Base-by-base conservation (phyloP, 192 early-diverging fungal genomes). In the Umbelopsis isabellina region DNA sequence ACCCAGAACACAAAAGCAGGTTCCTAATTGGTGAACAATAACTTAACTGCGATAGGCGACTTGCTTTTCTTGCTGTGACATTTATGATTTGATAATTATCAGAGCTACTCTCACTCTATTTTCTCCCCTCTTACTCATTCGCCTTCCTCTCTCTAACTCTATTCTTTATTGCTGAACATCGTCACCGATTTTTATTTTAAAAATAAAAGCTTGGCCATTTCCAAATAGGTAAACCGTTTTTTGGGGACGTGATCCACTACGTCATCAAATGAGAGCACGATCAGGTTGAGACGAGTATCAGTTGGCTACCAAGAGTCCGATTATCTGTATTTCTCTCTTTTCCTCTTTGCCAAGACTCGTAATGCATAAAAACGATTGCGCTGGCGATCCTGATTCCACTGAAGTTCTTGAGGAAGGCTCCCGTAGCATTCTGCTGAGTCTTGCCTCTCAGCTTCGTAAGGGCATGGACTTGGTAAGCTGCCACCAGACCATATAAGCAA, bases 331-430 rank as follows among this genome's bases (percentile, higher is more conserved):
- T 53, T 41, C 37, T 41, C n/a, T 53, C 51, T 58, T 61, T 35
- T 35, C 33, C 7, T 13, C 30, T 61, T 61, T 61, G 55, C 55
- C 55, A 61, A 61, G 55, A 52, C 51, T 12, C 1, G 33, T 35
- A 61, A 61, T 61, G 55, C 30, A 23, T 35, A 61, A 61, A 61
- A 61, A 11, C 55, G 55, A 61, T 11, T 25, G 23, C 35, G 53
- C 49, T 41, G 67, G 68, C n/a, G 76, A 78, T 49, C 76, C 68
- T 37, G 69, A 78, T 49, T 66, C 48, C 45, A 87, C 93, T 68
- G 94, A 95, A 74, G 91, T 91, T 58, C 88, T 96, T 37, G 94
- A 93, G 76, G 93, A 93, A n/a, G 91, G 93, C 78, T 87, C 90
- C 7, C 85, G 89, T 67, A 92, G 82, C 79, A 97, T 98, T 66